A percentile compares a stretch with the other conserved stretches of the same genome.
These are phyloP conservation scores for Fragaria vesca DNA, from an alignment of 306 rosid species.

Conservation along the genomic window DNA sequence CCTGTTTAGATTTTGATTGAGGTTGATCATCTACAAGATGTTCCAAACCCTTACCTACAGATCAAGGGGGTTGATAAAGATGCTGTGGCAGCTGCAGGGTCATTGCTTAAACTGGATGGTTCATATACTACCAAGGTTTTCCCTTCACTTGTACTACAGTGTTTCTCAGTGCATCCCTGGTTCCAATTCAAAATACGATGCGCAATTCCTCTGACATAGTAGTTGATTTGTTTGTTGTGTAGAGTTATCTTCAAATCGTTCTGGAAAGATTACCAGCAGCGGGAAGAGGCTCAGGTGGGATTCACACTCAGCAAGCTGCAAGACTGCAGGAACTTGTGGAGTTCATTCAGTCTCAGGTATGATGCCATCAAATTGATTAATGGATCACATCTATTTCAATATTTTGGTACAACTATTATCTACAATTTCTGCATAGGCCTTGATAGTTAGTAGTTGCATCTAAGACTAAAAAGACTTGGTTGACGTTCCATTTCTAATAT, in stretches of 20 bases:
- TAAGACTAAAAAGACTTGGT: neutral
- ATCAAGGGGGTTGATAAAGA: conserved; percentile 94
- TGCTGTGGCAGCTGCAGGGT: conserved; percentile 90
- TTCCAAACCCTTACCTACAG: conserved; percentile 84
- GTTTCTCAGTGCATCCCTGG: neutral
- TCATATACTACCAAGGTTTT: conserved; percentile 90
- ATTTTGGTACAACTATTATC: neutral
- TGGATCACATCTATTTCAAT: neutral
- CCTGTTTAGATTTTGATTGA: conserved; percentile 69
- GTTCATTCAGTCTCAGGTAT: conserved; percentile 94
- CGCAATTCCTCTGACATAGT: conserved; percentile 1
- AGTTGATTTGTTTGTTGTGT: conserved; percentile 25
- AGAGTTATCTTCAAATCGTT: conserved; percentile 96
- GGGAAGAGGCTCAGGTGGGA: conserved; percentile 67
- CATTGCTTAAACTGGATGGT: conserved; percentile 79
- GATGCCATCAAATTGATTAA: neutral
- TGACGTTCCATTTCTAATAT: conserved; percentile 16
- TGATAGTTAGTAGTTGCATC: neutral
- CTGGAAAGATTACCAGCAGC: conserved; percentile 76
- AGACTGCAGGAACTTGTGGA: conserved; percentile 93
- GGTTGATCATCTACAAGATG: conserved; percentile 96
- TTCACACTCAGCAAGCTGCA: conserved; percentile 76
- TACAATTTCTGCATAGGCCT: neutral
- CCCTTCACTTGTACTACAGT: conserved; percentile 11
- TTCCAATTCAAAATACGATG: neutral